Evolutionary conservation across 2,329 filamentous ascomycete genomes (phyloP), one percentile per base, ranked within the genome.

Genomic region (Cyanodermella asteris): DNA sequence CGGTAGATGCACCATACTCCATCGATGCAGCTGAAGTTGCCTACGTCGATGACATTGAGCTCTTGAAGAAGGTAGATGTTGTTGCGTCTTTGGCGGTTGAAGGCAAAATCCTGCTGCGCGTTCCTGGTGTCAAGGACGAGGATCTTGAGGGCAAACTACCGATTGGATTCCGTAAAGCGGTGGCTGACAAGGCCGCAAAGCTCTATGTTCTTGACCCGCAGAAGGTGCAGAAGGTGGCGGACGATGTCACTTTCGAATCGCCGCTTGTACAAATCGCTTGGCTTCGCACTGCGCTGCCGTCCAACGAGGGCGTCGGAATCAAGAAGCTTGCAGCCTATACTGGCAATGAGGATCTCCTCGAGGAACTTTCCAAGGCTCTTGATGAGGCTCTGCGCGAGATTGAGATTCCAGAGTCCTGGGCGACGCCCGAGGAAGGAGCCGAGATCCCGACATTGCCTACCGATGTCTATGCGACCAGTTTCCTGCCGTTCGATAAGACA

Each of bases 71-170:
- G 13, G 60, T 93, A 28, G 69, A 84, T 35, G 55, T 90, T 13
- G 44, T 82, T 18, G 61, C 68, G 34, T 70, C 63, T 25, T 54
- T 84, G 33, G 78, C 75, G 50, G 40, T 62, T 20, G 66, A 67
- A 26, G 75, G 74, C 27, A 72, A 69, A 34, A 49, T 93, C 22
- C 61, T 93, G 28, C 42, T 93, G 20, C 76, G 71, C 40, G 61
- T 87, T 13, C 62, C 77, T 15, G 72, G 69, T 36, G 67, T 78
- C 46, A 91, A 91, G 53, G 67, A 80, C 25, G 84, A 90, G 22
- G 81, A 93, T 18, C 47, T 82, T 5, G 84, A 94, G 55, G 91
- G 90, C 63, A 63, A 76, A 38, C 56, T 97, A 5, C 66, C 78
- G 2, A 57, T 61, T 18, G 46, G 56, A 23, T 64, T 87, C 34